Conservation (phyloP, 164 flowering plant genomes). For the Annona squamosa region DNA sequence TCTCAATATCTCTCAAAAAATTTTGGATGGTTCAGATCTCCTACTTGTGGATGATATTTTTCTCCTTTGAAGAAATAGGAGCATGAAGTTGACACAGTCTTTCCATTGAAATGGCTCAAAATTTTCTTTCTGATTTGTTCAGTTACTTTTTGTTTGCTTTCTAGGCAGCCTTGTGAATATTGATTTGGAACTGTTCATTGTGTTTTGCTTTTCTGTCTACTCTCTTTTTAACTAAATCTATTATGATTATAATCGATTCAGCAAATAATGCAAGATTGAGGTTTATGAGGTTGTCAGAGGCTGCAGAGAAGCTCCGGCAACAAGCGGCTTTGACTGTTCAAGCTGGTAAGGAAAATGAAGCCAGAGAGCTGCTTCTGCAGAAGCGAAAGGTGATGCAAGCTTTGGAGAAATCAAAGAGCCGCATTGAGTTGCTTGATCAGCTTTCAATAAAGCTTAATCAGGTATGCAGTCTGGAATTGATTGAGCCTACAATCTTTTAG, state of each 20-base stretch:
- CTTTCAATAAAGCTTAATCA: conserved; percentile 60
- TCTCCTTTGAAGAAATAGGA: background rate
- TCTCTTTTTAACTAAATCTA: background rate
- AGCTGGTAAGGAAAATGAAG: conserved; percentile 61
- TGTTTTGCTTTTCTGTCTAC: background rate
- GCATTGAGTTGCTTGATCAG: conserved; percentile 64
- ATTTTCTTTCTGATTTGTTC: background rate
- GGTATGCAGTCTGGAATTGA: conserved; percentile 24
- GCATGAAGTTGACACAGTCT: background rate
- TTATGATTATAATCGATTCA: conserved; percentile 17
- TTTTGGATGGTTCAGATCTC: too few species aligned
- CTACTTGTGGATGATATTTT: background rate
- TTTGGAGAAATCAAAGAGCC: conserved; percentile 61
- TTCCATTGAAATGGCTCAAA: background rate
- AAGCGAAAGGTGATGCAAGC: conserved; percentile 78
- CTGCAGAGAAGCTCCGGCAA: conserved; percentile 59
- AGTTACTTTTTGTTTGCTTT: background rate
- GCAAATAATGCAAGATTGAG: conserved; percentile 71
- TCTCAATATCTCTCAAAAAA: too few species aligned
- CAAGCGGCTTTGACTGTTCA: conserved; percentile 61
- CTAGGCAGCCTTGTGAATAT: background rate
- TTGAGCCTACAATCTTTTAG: background rate
- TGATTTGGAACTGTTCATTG: background rate
- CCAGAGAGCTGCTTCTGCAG: conserved; percentile 69
- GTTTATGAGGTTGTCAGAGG: conserved; percentile 67